phyloP scores from a whole-genome alignment of 352 stramenopile species.

The Aphanomyces invadans region DNA sequence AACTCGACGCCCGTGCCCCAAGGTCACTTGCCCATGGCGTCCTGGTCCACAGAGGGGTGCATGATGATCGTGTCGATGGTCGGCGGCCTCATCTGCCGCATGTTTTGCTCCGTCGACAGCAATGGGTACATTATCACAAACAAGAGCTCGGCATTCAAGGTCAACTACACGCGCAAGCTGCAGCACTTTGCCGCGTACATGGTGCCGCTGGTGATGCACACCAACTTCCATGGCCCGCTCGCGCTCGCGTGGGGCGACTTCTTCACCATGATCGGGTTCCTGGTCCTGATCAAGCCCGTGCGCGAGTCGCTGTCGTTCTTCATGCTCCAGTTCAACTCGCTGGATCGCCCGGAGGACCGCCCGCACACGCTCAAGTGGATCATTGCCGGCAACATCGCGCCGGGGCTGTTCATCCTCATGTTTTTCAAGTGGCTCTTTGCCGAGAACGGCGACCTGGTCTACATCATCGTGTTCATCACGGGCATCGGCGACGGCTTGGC shows the following conservation, averaged over 20 bases:
- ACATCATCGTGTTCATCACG: conserved; percentile 60
- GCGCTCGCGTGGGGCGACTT: conserved; percentile 76
- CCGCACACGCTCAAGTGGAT: conserved; percentile 83
- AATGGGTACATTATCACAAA: conserved; percentile 83
- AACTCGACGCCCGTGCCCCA: conserved; percentile 35
- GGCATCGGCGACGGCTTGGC: conserved; percentile 68
- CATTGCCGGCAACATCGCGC: conserved; percentile 33
- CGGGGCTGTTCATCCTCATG: conserved; percentile 60
- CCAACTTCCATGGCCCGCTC: conserved; percentile 48
- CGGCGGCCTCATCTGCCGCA: conserved; percentile 64
- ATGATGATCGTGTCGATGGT: conserved; percentile 74
- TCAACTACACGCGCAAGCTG: conserved; percentile 84
- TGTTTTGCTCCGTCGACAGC: conserved; percentile 70
- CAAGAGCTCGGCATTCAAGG: conserved; percentile 77
- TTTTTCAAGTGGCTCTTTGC: conserved; percentile 83
- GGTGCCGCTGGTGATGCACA: conserved; percentile 66
- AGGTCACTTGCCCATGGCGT: conserved; percentile 53
- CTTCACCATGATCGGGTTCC: conserved; percentile 69
- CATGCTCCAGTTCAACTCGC: conserved; percentile 84
- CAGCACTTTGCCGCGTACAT: conserved; percentile 73
- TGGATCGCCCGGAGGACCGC: conserved; percentile 74
- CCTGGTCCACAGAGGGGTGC: conserved; percentile 60
- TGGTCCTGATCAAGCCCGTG: conserved; percentile 77
- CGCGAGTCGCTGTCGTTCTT: conserved; percentile 71
- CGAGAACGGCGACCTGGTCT: conserved; percentile 31